These are phyloP conservation scores for Trichosporon ovoides DNA, from an alignment of 1,284 basidiomycete species.

Conservation along the genomic window DNA sequence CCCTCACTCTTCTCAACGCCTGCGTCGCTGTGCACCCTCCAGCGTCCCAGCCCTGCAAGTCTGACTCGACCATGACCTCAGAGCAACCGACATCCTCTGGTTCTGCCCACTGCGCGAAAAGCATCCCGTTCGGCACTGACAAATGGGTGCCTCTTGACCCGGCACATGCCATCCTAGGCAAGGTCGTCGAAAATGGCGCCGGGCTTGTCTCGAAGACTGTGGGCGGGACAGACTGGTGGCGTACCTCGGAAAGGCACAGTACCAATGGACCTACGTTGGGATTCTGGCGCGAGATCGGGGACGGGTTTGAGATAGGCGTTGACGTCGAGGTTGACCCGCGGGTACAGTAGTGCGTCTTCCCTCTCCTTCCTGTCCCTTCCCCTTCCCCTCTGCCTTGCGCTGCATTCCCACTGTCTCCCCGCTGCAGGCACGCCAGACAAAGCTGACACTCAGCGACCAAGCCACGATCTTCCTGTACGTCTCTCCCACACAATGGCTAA, in stretches of 20 bases:
- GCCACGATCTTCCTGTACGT: conserved; percentile 28
- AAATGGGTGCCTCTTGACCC: conserved; percentile 12
- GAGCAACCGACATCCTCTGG: background rate
- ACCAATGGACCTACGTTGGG: conserved; percentile 23
- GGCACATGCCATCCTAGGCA: conserved; percentile 2
- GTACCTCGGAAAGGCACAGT: conserved; percentile 22
- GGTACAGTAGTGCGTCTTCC: conserved; percentile 21
- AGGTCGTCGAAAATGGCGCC: background rate
- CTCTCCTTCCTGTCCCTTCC: too few species aligned
- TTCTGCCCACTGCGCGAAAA: background rate
- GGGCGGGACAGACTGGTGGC: conserved; percentile 34
- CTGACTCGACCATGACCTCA: background rate
- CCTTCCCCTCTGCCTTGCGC: background rate
- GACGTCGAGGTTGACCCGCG: conserved; percentile 19
- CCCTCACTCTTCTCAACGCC: too few species aligned
- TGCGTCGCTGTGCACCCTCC: too few species aligned
- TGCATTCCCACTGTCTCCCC: background rate
- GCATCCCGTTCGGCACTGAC: conserved; percentile 10
- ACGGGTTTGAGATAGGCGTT: conserved; percentile 26
- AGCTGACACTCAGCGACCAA: conserved; percentile 28
- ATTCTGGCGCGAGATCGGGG: conserved; percentile 16
- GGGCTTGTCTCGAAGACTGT: conserved; percentile 6
- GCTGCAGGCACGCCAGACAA: background rate
- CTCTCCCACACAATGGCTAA: conserved; percentile 28
- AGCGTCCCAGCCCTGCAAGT: too few species aligned